Evolutionary conservation across 306 rosid genomes (phyloP), one percentile per base, ranked within the genome.

Genomic region (Hippophae tibetana): DNA sequence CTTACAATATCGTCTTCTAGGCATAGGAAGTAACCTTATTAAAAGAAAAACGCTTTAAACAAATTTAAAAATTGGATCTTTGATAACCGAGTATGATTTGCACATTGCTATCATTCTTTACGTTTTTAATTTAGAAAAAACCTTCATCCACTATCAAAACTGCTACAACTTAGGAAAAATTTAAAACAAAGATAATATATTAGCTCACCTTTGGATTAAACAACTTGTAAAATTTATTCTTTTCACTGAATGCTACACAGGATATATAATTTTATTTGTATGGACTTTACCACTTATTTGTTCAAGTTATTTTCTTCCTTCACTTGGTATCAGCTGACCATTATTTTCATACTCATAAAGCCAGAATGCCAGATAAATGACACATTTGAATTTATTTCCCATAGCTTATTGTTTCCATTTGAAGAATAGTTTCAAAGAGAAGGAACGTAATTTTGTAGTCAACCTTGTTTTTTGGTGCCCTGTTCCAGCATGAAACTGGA

Each of bases 401-500:
- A 52, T 14, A 14, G 10, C 1, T 8, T 3, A 7, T 52, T 43
- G 51, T 38, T 41, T 10, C 2, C 40, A 14, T 12, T 49, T 62
- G 61, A 56, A 13, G 12, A 10, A 54, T 52, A 40, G 27, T 25
- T 11, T 5, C 18, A 47, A 8, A 38, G n/a, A 7, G 48, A 18
- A 18, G 5, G 60, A 41, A 45, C 47, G 9, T 58, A 41, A 12
- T 11, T 45, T 51, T 52, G 10, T 42, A 48, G 48, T 54, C 74
- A 72, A 62, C 68, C 26, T 47, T 68, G 42, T 27, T 63, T 56
- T 70, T 49, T 67, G 48, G 62, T 63, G 68, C 65, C 40, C 74
- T 75, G 56, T 83, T 18, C 23, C 23, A 90, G 98, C 89, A 85
- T 68, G 96, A 92, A 76, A 87, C 92, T 47, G 98, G 98, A 76